Base-by-base conservation (phyloP, 306 rosid genomes). In the Crotalaria pallida region DNA sequence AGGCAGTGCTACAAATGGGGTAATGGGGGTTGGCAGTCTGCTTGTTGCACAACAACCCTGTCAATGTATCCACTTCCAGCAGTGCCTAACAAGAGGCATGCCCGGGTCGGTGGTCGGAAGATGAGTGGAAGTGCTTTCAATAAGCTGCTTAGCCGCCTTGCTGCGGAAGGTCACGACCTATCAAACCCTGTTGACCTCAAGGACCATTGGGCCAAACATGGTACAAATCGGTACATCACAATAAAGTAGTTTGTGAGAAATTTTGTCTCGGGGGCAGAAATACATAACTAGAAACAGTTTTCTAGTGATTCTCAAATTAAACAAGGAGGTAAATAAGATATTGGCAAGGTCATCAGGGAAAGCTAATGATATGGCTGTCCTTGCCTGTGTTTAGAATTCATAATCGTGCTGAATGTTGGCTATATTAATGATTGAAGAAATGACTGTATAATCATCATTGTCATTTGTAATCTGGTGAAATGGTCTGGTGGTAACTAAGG, bases 1-100 rank as follows among this genome's bases (percentile, higher is more conserved):
- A 85, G 96, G 60, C 99, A 95, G 72, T 95, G 99, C 84, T 95
- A 95, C 91, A 95, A 95, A 80, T 95, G 97, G 99, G 97, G 99
- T 2, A 89, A 88, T 75, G 99, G 99, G 13, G 99, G 99, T 19
- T 94, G 99, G 99, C 99, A 94, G 48, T 94, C 99, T 66, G 91
- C 99, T 4, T 91, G 97, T 69, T 94, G 99, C 80, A 94, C 99
- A 0, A 94, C 99, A 27, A 84, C 91, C 41, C 68, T 94, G 69
- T 94, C 97, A 18, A 81, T 88, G 89, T 88, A 94, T 80, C 99
- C 99, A n/a, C 74, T 94, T 21, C 99, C 99, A 0, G 89, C 96
- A 0, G 95, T 94, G 55, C 99, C 99, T n/a, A 91, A 95, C 87
- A 95, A 95, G 79, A 83, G 96, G 58, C 99, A 95, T 59, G 95